These are phyloP conservation scores for Larix kaempferi DNA, from an alignment of 75 land plant genomes.

Conservation along the genomic window DNA sequence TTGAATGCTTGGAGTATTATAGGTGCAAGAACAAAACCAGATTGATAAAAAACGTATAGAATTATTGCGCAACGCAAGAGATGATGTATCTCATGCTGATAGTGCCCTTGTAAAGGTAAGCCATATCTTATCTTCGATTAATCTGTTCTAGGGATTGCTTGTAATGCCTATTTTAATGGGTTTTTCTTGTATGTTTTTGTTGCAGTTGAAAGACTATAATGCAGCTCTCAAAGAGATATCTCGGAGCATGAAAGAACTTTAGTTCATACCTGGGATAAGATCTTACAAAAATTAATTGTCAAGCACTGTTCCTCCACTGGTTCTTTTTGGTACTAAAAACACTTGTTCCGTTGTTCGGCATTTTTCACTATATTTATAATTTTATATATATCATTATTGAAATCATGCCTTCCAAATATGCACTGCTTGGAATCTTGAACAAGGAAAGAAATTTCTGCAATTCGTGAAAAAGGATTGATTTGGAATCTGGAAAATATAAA, in stretches of 20 bases:
- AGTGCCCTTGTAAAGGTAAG: neutral
- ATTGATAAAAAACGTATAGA: neutral
- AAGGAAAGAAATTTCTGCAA: no score
- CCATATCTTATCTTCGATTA: neutral
- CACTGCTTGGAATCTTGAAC: no score
- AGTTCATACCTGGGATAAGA: neutral
- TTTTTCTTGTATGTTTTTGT: neutral
- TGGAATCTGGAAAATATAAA: no score
- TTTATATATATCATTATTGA: no score
- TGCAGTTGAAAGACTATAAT: conserved; percentile 5
- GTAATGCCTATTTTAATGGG: neutral
- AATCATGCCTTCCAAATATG: no score
- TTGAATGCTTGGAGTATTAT: neutral
- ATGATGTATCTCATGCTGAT: conserved; percentile 3
- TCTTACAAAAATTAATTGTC: neutral
- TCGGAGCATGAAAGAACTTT: conserved; percentile 2
- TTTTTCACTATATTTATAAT: no score
- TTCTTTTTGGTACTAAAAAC: no score
- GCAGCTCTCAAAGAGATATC: neutral
- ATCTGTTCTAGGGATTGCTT: neutral
- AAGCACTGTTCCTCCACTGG: no score
- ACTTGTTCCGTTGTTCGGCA: no score
- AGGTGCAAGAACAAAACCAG: conserved; percentile 10
- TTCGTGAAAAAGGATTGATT: no score
- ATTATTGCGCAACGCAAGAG: neutral